Base-by-base conservation (phyloP, 176 grass and related monocot genomes). In the Poa pratensis region DNA sequence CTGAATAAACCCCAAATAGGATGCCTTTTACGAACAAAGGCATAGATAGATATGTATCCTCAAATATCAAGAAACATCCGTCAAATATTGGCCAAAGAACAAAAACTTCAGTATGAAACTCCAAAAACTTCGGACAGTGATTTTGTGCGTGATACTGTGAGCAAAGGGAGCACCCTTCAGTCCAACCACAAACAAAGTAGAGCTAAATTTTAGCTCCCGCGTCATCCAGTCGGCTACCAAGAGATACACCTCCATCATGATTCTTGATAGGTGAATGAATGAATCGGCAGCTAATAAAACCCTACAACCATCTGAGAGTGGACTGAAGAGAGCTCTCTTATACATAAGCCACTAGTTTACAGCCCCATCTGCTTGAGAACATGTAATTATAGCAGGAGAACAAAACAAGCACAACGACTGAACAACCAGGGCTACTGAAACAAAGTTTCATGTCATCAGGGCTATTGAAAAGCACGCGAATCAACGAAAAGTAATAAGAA, bases 161-260 rank as follows among this genome's bases (percentile, higher is more conserved):
- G 60, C 27, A 83, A 65, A 92, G 88, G 93, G 93, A 95, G 93
- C 93, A 92, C 93, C 93, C 93, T 95, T 95, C 93, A 95, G 93
- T 95, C 93, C 93, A 95, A 95, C 72, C 90, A 92, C 67, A 92
- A 89, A 82, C 83, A 60, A 61, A 73, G 49, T 62, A 86, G 89
- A 87, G 93, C 32, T 92, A 73, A 66, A 68, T 89, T 83, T 90
- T 88, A 90, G 83, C 93, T 95, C 93, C 90, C 93, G 93, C 81
- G 63, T 85, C 93, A 95, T 80, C 87, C 93, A 95, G 71, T 92
- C 93, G 45, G 84, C 88, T 95, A 87, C 67, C 93, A 89, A 92
- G 86, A 85, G 30, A 67, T 28, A 30, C 27, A 23, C 11, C 11
- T 55, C 13, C 4, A 27, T 34, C 45, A 67, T 86, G 46, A 24